Percentiles rank a stretch among this genome's conserved stretches.
Conservation (phyloP, 495 filamentous ascomycete species). For the Bryoglossum gracile region DNA sequence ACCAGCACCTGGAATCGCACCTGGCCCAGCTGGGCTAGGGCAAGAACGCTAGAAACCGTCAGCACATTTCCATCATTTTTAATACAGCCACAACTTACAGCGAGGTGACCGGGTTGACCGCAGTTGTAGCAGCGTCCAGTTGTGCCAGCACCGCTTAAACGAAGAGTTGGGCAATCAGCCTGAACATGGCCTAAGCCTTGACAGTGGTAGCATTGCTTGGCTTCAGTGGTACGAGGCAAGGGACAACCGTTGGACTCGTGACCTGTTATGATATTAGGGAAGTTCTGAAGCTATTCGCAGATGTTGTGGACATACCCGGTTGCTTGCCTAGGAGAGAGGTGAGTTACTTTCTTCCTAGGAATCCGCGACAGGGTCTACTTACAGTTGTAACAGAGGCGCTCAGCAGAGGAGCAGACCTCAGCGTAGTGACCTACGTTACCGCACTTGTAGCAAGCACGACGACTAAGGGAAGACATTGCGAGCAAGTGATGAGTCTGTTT, state of each 20-base stretch:
- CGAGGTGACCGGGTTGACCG: conserved; percentile 84
- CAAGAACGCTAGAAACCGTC: conserved; percentile 61
- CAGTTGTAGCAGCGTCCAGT: conserved; percentile 95
- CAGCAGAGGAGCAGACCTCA: conserved; percentile 92
- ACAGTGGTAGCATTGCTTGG: conserved; percentile 99
- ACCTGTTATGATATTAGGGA: conserved; percentile 47
- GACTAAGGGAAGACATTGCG: conserved; percentile 84
- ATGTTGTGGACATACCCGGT: conserved; percentile 52
- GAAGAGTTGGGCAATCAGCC: conserved; percentile 96
- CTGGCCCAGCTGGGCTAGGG: conserved; percentile 56
- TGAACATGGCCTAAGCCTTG: conserved; percentile 98
- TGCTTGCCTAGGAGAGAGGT: conserved; percentile 57
- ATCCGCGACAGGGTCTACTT: conserved; percentile 29
- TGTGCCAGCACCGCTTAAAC: conserved; percentile 69
- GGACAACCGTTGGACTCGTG: conserved; percentile 98
- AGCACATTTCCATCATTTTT: conserved; percentile 5
- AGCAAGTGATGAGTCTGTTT: conserved; percentile 33
- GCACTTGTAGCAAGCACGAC: conserved; percentile 99
- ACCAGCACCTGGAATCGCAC: conserved; percentile 44
- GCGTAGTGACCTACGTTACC: conserved; percentile 99
- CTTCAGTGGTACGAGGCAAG: conserved; percentile 90
- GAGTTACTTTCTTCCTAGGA: conserved; percentile 11
- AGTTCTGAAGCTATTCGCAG: background rate
- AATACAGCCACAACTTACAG: conserved; percentile 27
- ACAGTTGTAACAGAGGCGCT: conserved; percentile 99